Evolutionary conservation across 2,329 filamentous ascomycete species (phyloP), one percentile per base, ranked within the genome.

Genomic region (Purpureocillium takamizusanense): DNA sequence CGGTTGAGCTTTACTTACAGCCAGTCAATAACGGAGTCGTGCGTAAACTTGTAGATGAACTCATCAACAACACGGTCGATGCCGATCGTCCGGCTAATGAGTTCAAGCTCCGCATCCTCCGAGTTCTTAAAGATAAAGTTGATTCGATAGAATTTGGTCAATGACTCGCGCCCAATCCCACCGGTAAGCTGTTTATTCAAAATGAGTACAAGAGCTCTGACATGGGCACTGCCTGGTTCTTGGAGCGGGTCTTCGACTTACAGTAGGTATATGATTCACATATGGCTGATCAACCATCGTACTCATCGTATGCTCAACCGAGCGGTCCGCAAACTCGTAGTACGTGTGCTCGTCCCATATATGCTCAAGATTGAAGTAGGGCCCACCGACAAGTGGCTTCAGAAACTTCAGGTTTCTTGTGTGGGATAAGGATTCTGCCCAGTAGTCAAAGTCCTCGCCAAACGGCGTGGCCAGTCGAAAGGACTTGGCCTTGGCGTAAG

Each of bases 331-430:
- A 53, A 89, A 88, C 51, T 87, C 81, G 49, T 71, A 81, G 33
- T 69, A 68, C 0, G 79, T 83, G 54, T 89, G 83, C 57, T 87
- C 81, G 7, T 86, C 81, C 84, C 83, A 89, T 36, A 88, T 78
- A 2, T 70, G 70, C 53, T 88, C 84, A 14, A 88, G 71, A 49
- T 88, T 80, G 50, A 88, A 86, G 41, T 66, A 70, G 0, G 83
- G 82, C 0, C 82, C 83, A 2, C 65, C 63, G 7, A 84, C 57
- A 11, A 72, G 60, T n/a, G 68, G 67, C 51, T 84, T 84, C 10
- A 88, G 49, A 46, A 85, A 83, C 0, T 66, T 60, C 4, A 86
- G 59, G 41, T 65, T 78, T 2, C 82, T 70, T 1, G 81, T 82
- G 54, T 87, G 82, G 0, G 78, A n/a, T n/a, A n/a, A n/a, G n/a